Conservation (phyloP, 305 asterid species). For the Rubia tinctorum region DNA sequence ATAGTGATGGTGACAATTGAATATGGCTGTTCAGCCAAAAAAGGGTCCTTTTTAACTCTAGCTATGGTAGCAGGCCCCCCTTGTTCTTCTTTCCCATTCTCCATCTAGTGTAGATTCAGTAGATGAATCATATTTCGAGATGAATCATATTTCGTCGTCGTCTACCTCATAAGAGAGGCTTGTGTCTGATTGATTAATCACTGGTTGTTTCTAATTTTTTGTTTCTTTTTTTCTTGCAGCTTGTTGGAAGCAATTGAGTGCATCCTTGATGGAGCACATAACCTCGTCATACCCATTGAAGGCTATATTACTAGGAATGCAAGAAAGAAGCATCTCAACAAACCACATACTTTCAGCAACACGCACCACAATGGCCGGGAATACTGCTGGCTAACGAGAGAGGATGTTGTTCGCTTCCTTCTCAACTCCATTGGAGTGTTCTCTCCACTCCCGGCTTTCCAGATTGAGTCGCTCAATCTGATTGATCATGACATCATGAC, state of each 20-base stretch:
- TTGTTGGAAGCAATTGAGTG: slow-evolving; percentile 69
- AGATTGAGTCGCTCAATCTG: slow-evolving; percentile 52
- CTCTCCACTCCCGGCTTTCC: slow-evolving; percentile 54
- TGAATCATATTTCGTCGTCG: background rate
- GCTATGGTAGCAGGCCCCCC: background rate
- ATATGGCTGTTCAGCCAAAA: background rate
- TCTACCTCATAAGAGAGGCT: background rate
- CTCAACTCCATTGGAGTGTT: slow-evolving; percentile 73
- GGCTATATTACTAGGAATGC: slow-evolving; percentile 33
- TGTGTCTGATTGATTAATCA: background rate
- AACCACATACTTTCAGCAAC: slow-evolving; percentile 17
- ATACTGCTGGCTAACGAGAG: slow-evolving; percentile 76
- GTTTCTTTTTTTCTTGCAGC: slow-evolving; percentile 33
- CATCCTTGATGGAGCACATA: slow-evolving; percentile 77
- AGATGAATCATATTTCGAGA: background rate
- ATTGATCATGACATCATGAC: slow-evolving; percentile 55
- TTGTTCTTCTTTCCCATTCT: slow-evolving; percentile 2
- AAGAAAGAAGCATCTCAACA: slow-evolving; percentile 40
- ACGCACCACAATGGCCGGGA: slow-evolving; percentile 29
- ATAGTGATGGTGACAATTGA: background rate
- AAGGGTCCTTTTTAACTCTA: background rate
- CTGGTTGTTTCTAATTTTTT: background rate
- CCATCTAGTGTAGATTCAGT: background rate
- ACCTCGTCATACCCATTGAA: slow-evolving; percentile 67
- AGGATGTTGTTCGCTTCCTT: slow-evolving; percentile 69